phyloP scores from a whole-genome alignment of 768 basidiomycete species.

The Mycena amicta region DNA sequence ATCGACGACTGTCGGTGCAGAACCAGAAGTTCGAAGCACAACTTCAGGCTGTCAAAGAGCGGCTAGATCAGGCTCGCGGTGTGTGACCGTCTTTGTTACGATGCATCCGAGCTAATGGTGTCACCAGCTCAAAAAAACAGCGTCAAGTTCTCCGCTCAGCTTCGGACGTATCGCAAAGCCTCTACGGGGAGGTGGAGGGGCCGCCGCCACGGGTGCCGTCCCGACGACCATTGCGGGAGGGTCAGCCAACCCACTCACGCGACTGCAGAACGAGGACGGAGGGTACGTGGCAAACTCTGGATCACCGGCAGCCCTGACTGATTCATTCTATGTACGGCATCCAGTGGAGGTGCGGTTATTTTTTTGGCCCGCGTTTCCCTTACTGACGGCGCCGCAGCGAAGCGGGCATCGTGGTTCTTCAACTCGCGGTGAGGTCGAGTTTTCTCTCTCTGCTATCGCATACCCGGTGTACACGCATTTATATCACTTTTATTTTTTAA shows the following conservation, averaged over 20 bases:
- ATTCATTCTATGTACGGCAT: conserved; percentile 29
- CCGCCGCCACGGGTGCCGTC: conserved; percentile 43
- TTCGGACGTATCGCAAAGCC: conserved; percentile 98
- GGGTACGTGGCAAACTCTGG: conserved; percentile 47
- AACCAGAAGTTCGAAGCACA: conserved; percentile 96
- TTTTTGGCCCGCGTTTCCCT: conserved; percentile 22
- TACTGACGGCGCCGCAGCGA: conserved; percentile 52
- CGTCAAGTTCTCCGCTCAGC: conserved; percentile 68
- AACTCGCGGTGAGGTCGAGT: conserved; percentile 63
- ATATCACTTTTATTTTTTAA: conserved; percentile 4
- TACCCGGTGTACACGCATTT: conserved; percentile 28
- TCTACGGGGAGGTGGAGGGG: conserved; percentile 88
- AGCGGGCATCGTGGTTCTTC: conserved; percentile 94
- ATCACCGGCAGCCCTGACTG: conserved; percentile 26
- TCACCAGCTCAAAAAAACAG: conserved; percentile 75
- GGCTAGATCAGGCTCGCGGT: conserved; percentile 93
- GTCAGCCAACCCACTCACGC: conserved; percentile 63
- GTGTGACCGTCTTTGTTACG: conserved; percentile 30
- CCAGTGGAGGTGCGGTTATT: conserved; percentile 42
- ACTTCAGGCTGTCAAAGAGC: conserved; percentile 87
- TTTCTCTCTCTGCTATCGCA: conserved; percentile 23
- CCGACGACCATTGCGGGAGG: conserved; percentile 45
- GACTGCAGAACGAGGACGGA: conserved; percentile 82
- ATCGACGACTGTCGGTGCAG: conserved; percentile 87
- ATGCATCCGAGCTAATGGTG: conserved; percentile 16